Evolutionary conservation across 257 asterid genomes (phyloP).

Genomic region (Salvia splendens): DNA sequence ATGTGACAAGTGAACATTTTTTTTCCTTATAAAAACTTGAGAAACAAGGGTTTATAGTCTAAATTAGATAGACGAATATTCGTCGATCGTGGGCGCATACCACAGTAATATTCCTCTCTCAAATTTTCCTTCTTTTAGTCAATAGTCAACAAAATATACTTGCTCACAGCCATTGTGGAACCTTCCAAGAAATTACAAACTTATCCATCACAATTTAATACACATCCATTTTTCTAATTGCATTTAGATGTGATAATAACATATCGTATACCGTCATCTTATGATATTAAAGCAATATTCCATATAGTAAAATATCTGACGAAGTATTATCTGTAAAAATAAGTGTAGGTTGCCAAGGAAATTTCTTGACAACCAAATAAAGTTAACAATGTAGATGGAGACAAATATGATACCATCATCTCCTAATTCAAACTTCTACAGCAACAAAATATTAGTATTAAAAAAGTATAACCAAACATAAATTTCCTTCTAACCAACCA

Average conservation of each 20-base stretch:
- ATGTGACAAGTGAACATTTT: too few relatives aligned
- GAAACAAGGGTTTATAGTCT: too few relatives aligned
- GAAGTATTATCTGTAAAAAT: neutral
- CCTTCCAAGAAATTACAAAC: constrained; percentile 27
- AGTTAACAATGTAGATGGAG: constrained; percentile 16
- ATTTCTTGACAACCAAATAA: constrained; percentile 21
- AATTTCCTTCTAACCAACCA: constrained; percentile 21
- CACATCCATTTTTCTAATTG: neutral
- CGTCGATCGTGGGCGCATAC: constrained; percentile 20
- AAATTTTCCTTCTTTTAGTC: constrained; percentile 14
- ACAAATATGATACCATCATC: too few relatives aligned
- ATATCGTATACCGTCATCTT: neutral
- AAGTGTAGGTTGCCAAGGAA: constrained; percentile 8
- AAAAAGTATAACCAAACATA: constrained; percentile 23
- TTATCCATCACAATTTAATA: neutral
- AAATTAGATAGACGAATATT: constrained; percentile 22
- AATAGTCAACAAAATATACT: constrained; percentile 13
- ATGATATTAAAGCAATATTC: neutral
- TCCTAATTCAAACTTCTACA: constrained; percentile 32
- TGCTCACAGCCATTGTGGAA: neutral
- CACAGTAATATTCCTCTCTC: neutral
- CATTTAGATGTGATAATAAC: neutral
- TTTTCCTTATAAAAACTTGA: too few relatives aligned
- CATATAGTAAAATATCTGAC: neutral
- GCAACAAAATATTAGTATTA: neutral